Percentiles rank a stretch among this genome's conserved stretches.
These are phyloP conservation scores for Mariannaea sp. DNA, from an alignment of 2,329 filamentous ascomycete genomes.

Conservation along the genomic window DNA sequence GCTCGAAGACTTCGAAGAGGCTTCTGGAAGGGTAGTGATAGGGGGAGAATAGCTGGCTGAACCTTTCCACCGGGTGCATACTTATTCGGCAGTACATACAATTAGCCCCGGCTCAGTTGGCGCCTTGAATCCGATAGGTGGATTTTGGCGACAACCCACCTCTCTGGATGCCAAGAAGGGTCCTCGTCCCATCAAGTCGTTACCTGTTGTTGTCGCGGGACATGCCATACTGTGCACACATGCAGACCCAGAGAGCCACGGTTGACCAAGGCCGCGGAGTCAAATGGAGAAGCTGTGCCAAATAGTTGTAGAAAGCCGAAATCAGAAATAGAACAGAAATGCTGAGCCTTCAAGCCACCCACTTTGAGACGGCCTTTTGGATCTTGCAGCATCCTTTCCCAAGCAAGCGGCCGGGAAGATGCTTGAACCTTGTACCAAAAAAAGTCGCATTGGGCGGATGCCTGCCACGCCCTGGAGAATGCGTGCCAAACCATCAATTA, in stretches of 20 bases:
- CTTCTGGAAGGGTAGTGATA: slow-evolving; percentile 34
- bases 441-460: slow-evolving; percentile 10
- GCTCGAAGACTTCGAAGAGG: slow-evolving; percentile 29
- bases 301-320: not conserved
- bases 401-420: too few species aligned
- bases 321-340: slow-evolving; percentile 5
- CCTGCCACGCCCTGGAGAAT: slow-evolving; percentile 16
- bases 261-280: not conserved
- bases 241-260: slow-evolving; percentile 10
- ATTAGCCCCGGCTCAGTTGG: slow-evolving; percentile 8
- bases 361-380: slow-evolving; percentile 1
- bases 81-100: too few species aligned
- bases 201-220: slow-evolving; percentile 19
- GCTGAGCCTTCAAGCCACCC: slow-evolving; percentile 1
- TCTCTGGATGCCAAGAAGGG: slow-evolving; percentile 32
- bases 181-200: slow-evolving; percentile 31
- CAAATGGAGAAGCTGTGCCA: not conserved
- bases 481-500: too few species aligned
- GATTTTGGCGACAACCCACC: slow-evolving; percentile 28
- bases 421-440: slow-evolving; percentile 13
- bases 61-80: slow-evolving; percentile 24
- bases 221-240: slow-evolving; percentile 2
- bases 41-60: slow-evolving; percentile 20
- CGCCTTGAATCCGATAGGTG: slow-evolving; percentile 35
- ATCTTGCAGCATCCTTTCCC: slow-evolving; percentile 6